Evolutionary conservation across 2,329 filamentous ascomycete species (phyloP).

Genomic region (Xylaria hypoxylon): DNA sequence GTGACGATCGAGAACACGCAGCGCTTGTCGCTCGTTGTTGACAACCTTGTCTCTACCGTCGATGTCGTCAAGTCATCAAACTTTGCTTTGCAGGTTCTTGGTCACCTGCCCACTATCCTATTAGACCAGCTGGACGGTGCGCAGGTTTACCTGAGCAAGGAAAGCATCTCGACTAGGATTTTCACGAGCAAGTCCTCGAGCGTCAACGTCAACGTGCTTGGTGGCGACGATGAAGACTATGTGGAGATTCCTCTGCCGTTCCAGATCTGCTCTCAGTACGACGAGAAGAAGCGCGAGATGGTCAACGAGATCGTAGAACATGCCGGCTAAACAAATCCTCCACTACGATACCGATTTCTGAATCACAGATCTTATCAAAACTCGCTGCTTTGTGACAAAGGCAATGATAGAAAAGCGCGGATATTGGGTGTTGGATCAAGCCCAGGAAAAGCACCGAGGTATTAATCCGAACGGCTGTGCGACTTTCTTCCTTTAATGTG

Average conservation of each 20-base stretch:
- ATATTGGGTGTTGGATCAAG: constrained; percentile 9
- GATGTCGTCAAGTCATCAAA: constrained; percentile 96
- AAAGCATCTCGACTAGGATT: constrained; percentile 86
- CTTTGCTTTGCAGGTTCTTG: constrained; percentile 93
- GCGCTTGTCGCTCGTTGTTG: constrained; percentile 85
- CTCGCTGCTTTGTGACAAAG: constrained; percentile 3
- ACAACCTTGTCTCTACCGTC: constrained; percentile 88
- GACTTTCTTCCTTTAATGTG: constrained; percentile 1
- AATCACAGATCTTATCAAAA: neutral
- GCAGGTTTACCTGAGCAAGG: constrained; percentile 84
- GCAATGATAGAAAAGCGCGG: constrained; percentile 2
- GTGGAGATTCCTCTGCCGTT: constrained; percentile 88
- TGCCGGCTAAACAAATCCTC: constrained; percentile 70
- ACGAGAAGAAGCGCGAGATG: constrained; percentile 76
- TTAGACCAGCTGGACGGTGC: constrained; percentile 95
- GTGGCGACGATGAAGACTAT: constrained; percentile 80
- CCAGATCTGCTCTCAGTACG: constrained; percentile 84
- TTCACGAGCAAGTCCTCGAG: constrained; percentile 62
- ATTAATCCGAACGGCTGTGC: constrained; percentile 10
- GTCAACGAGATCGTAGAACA: constrained; percentile 97
- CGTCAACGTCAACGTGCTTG: constrained; percentile 86
- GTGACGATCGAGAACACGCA: constrained; percentile 93
- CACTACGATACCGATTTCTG: neutral
- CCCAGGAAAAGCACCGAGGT: neutral
- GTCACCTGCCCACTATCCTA: constrained; percentile 85